Evolutionary conservation across 805 yeast species (phyloP), one percentile per base, ranked within the genome.

Genomic region (Yarrowia porcina): DNA sequence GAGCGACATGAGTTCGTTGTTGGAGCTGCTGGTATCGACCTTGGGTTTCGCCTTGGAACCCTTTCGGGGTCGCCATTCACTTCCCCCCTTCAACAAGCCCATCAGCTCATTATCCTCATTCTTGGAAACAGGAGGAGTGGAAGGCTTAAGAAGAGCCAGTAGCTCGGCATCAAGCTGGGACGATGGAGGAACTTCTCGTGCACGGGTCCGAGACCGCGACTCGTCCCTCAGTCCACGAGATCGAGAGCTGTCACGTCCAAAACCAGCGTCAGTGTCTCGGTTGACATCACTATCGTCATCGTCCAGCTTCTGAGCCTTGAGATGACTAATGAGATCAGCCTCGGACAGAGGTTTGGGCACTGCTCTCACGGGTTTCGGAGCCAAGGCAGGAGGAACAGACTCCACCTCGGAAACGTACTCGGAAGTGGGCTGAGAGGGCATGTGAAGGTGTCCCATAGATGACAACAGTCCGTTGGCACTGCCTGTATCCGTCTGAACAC

Each of bases 341-440:
- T 52, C 59, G 7, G 59, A 35, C 13, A 52, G 2, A 1, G 59
- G 41, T 12, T 50, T 35, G 38, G 54, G 56, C 15, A 33, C 56
- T 11, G 56, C 38, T 4, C 28, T 17, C 0, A 49, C 56, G 11
- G 56, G 56, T 21, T 33, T 32, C 10, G 56, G 56, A 2, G 56
- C 39, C 9, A 49, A 21, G 4, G 39, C 56, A 20, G 38, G 56
- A 15, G 56, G 56, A 4, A 49, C 56, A 49, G 27, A 17, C 30
- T 49, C 56, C n/a, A 33, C 56, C n/a, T 49, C 56, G 6, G 59
- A 52, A 10, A 36, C 44, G 44, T 52, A 52, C 44, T 52, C 59
- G 12, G 59, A 52, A 6, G 44, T 35, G 30, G 57, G 57, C 30
- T 49, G 57, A 4, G 41, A 33, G 13, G 57, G 57, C 23, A 49